Evolutionary conservation across 352 stramenopile genomes (phyloP).

Genomic region (Globisporangium mamillatum): DNA sequence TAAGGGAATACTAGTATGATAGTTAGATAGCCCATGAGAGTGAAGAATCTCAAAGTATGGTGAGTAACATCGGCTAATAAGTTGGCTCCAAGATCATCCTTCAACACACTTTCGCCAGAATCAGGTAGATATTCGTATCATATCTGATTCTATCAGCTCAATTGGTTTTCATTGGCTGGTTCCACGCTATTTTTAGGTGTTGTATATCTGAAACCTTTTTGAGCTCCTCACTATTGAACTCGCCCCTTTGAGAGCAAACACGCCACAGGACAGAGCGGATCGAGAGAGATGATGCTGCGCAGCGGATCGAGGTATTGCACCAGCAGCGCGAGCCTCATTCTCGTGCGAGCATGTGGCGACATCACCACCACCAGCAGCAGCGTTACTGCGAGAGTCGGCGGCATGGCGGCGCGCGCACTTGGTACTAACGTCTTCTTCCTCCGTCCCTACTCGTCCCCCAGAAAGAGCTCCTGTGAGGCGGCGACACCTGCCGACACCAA

Average conservation of each 20-base stretch:
- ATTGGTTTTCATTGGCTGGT: slow-evolving; percentile 8
- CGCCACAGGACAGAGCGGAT: neutral
- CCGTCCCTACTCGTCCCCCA: slow-evolving; percentile 35
- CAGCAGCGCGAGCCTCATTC: slow-evolving; percentile 5
- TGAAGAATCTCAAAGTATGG: no score
- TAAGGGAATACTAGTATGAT: neutral
- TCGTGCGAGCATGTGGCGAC: neutral
- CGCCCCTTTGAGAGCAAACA: slow-evolving; percentile 2
- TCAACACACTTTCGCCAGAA: no score
- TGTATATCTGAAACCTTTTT: neutral
- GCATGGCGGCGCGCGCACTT: slow-evolving; percentile 11
- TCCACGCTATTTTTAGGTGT: slow-evolving; percentile 11
- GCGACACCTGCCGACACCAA: slow-evolving; percentile 8
- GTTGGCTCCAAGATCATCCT: no score
- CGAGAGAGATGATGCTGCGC: slow-evolving; percentile 40
- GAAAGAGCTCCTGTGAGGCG: slow-evolving; percentile 18
- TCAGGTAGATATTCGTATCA: neutral
- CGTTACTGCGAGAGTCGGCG: slow-evolving; percentile 8
- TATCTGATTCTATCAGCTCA: neutral
- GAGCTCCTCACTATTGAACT: slow-evolving; percentile 4
- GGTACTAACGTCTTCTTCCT: slow-evolving; percentile 33
- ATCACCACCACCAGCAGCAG: neutral
- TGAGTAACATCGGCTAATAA: no score
- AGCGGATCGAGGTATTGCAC: slow-evolving; percentile 55
- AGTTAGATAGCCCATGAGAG: neutral